Percentiles rank a stretch among this genome's conserved stretches.
These are phyloP conservation scores for Euphorbia celastroides DNA, from an alignment of 441 rosid genomes.

Conservation along the genomic window DNA sequence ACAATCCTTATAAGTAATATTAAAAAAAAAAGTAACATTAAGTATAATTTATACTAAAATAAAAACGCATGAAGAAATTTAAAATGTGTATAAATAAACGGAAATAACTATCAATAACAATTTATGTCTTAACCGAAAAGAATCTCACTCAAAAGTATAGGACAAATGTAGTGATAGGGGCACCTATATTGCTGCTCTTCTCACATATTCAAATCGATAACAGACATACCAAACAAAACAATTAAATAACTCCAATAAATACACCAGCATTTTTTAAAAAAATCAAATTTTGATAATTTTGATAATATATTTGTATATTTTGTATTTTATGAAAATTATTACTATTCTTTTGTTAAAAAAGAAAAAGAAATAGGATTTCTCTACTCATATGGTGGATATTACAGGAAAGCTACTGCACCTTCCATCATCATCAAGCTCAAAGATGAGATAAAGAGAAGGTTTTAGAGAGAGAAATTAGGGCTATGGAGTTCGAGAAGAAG, in stretches of 20 bases:
- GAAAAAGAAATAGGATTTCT: constrained; percentile 9
- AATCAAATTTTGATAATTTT: too few species aligned
- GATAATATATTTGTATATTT: too few species aligned
- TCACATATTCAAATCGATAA: constrained; percentile 21
- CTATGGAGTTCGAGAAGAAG: constrained; percentile 14
- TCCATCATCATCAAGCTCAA: constrained; percentile 19
- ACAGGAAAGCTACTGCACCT: constrained; percentile 43
- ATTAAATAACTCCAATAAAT: constrained; percentile 3
- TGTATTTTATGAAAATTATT: too few species aligned
- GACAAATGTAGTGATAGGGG: constrained; percentile 42
- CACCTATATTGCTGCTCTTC: constrained; percentile 39
- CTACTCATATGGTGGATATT: constrained; percentile 47
- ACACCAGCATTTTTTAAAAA: neutral
- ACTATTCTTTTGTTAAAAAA: neutral
- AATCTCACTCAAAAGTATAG: constrained; percentile 26
- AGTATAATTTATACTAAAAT: too few species aligned
- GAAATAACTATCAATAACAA: too few species aligned
- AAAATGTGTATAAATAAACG: too few species aligned
- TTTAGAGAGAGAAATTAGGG: constrained; percentile 21
- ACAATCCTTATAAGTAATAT: too few species aligned
- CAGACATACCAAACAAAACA: constrained; percentile 12
- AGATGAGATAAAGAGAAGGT: constrained; percentile 26
- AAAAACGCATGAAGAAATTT: too few species aligned
- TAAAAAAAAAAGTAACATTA: too few species aligned
- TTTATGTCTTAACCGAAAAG: too few species aligned